A percentile compares a stretch with the other conserved stretches of the same genome.
These are phyloP conservation scores for Boechera divaricarpa DNA, from an alignment of 345 rosid species.

Conservation along the genomic window DNA sequence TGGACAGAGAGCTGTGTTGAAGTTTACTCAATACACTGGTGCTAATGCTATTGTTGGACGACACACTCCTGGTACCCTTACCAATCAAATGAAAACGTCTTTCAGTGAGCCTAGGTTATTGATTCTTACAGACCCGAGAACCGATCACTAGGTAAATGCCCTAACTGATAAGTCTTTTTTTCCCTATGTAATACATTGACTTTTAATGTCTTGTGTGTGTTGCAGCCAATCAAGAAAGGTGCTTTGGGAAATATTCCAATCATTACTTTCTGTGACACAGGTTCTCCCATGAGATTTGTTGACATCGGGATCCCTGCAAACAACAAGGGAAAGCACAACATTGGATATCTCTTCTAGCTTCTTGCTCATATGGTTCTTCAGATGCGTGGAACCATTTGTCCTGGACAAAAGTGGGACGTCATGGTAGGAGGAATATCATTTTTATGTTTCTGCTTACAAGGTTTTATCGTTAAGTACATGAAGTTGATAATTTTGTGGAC, in stretches of 20 bases:
- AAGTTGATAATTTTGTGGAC: background rate
- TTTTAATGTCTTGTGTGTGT: background rate
- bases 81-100: slow-evolving; percentile 78
- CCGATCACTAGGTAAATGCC: slow-evolving; percentile 73
- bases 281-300: slow-evolving; percentile 78
- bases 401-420: slow-evolving; percentile 71
- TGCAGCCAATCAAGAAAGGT: slow-evolving; percentile 90
- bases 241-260: slow-evolving; percentile 86
- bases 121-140: slow-evolving; percentile 82
- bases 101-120: slow-evolving; percentile 83
- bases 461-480: background rate
- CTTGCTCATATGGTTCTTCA: slow-evolving; percentile 87
- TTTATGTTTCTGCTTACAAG: background rate
- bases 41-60: slow-evolving; percentile 85
- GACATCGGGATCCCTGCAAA: slow-evolving; percentile 87
- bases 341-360: slow-evolving; percentile 83
- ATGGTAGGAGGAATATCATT: slow-evolving; percentile 51
- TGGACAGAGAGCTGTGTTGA: slow-evolving; percentile 85
- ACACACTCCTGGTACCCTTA: slow-evolving; percentile 92
- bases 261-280: slow-evolving; percentile 82
- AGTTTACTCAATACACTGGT: slow-evolving; percentile 81
- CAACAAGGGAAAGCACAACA: slow-evolving; percentile 85
- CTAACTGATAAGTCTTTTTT: background rate
- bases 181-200: background rate
- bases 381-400: slow-evolving; percentile 84